Evolutionary conservation across 768 basidiomycete species (phyloP).

Genomic region (Tylopilus cervinicoccineus): DNA sequence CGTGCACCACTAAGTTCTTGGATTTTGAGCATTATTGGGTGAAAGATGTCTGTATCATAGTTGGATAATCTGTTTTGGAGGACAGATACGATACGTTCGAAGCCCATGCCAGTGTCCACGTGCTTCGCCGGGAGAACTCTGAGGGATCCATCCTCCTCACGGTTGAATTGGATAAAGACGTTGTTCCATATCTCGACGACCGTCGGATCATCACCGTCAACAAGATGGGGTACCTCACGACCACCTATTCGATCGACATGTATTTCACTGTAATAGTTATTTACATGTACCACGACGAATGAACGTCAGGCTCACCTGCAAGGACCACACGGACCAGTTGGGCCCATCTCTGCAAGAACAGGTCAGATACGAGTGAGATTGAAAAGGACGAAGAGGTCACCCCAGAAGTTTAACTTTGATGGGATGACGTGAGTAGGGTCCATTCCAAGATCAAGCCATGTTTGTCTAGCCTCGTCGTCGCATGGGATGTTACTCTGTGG

Average conservation of each 20-base stretch:
- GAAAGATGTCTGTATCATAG: conserved; percentile 97
- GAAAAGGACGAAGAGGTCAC: conserved; percentile 41
- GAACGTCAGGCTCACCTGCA: conserved; percentile 56
- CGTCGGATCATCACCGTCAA: conserved; percentile 95
- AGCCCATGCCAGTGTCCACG: conserved; percentile 99
- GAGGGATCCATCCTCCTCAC: conserved; percentile 83
- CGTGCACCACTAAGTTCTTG: conserved; percentile 87
- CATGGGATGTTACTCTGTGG: conserved; percentile 77
- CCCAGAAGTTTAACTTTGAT: conserved; percentile 99
- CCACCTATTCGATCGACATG: conserved; percentile 98
- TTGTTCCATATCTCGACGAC: conserved; percentile 99
- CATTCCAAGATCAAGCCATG: conserved; percentile 88
- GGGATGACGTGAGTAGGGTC: conserved; percentile 87
- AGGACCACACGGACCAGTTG: conserved; percentile 96
- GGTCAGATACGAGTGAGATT: background rate
- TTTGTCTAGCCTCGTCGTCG: conserved; percentile 83
- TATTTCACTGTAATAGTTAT: conserved; percentile 62
- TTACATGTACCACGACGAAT: background rate
- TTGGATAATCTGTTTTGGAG: conserved; percentile 91
- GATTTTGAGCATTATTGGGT: conserved; percentile 82
- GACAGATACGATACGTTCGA: conserved; percentile 93
- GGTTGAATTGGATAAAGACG: conserved; percentile 98
- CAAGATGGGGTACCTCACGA: conserved; percentile 88
- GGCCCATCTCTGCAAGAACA: conserved; percentile 83
- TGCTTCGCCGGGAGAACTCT: conserved; percentile 85